Base-by-base conservation (phyloP, 306 rosid species). In the Cucumis melo region DNA sequence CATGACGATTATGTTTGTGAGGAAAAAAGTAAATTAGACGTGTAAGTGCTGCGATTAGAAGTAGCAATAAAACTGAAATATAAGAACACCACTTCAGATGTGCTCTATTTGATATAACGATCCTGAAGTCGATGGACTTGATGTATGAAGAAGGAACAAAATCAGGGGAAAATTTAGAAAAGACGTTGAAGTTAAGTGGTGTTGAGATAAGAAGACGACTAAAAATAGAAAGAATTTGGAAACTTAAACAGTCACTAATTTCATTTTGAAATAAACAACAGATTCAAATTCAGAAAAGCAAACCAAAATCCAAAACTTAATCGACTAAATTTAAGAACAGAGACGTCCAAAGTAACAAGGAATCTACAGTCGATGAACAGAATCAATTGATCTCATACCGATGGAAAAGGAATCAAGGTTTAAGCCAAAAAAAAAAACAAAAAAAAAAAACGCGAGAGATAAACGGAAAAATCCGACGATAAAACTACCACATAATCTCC, bases 81-180 rank as follows among this genome's bases (percentile, higher is more conserved):
- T 79, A 81, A 82, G 84, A 27, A 68, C 88, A 89, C 65, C 81
- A 78, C 63, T 79, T 83, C 41, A 87, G 85, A 73, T 71, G 73
- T 42, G 72, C 65, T 73, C 24, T 91, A 53, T 87, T 84, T 4
- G 90, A 80, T 82, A 93, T 84, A 24, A 84, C 84, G 21, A 91
- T 88, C 68, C 80, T 77, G 81, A 63, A 84, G 38, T 88, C 83
- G 78, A 75, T 44, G n/a, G 91, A 91, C 84, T 89, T 87, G 53
- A 88, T 82, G 81, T 56, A 87, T 13, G 66, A 68, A 8, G 91
- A 87, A 56, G 91, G 86, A 48, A 88, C 68, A 76, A 83, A 89
- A 73, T 80, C 78, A 38, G 16, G n/a, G 64, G 82, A 68, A 73
- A 90, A 82, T 19, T 76, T 81, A 12, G 89, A 87, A 32, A 64